Evolutionary conservation across 306 rosid species (phyloP).

Genomic region (Amphicarpaea edgeworthii): DNA sequence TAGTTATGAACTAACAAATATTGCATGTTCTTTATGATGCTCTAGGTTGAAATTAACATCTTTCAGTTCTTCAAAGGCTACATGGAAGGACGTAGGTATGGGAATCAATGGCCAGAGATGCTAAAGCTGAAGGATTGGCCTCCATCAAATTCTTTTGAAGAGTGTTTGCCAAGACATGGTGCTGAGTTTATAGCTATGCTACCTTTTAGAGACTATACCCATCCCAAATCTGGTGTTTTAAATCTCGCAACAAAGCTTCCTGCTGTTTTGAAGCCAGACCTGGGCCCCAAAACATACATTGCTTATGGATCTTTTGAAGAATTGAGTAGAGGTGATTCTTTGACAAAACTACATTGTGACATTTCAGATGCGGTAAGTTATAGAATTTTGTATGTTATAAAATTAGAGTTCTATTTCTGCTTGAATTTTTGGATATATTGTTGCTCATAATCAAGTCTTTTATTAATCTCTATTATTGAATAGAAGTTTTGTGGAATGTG

Average conservation of each 20-base stretch:
- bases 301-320: slow-evolving; percentile 70
- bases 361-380: slow-evolving; percentile 70
- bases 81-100: slow-evolving; percentile 63
- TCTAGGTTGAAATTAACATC: slow-evolving; percentile 65
- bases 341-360: slow-evolving; percentile 74
- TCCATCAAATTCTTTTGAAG: slow-evolving; percentile 69
- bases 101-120: slow-evolving; percentile 74
- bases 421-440: neutral
- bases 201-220: slow-evolving; percentile 68
- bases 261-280: slow-evolving; percentile 64
- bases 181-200: slow-evolving; percentile 70
- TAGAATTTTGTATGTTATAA: slow-evolving; percentile 43
- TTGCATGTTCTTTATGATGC: slow-evolving; percentile 31
- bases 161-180: slow-evolving; percentile 73
- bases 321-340: slow-evolving; percentile 73
- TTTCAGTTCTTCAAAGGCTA: slow-evolving; percentile 70
- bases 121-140: slow-evolving; percentile 82
- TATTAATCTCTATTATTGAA: neutral
- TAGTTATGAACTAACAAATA: slow-evolving; percentile 29
- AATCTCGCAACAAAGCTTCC: slow-evolving; percentile 77
- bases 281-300: slow-evolving; percentile 75
- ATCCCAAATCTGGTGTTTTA: slow-evolving; percentile 69
- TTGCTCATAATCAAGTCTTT: neutral
- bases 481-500: neutral
- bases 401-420: slow-evolving; percentile 27